A percentile compares a stretch with the other conserved stretches of the same genome.
phyloP scores from a whole-genome alignment of 2,329 filamentous ascomycete species.

The Pestalotiopsis fici region DNA sequence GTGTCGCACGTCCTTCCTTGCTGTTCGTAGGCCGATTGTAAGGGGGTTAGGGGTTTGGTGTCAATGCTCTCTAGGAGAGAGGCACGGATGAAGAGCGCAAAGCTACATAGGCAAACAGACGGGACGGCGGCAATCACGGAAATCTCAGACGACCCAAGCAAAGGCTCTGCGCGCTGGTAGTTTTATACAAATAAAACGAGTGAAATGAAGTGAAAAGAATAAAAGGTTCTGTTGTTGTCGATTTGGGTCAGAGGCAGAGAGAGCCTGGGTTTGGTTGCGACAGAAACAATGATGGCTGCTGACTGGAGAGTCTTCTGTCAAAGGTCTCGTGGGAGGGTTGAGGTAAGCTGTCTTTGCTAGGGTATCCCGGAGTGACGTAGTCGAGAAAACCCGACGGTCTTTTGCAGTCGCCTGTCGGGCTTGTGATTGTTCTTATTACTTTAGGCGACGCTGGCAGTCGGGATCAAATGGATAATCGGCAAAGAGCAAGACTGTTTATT shows the following conservation, averaged over 20 bases:
- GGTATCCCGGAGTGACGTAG: conserved; percentile 7
- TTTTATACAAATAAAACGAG: neutral
- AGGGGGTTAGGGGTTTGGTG: neutral
- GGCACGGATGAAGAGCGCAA: neutral
- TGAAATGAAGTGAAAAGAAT: neutral
- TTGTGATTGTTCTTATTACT: neutral
- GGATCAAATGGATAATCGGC: neutral
- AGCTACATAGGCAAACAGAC: neutral
- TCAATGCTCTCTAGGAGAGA: neutral
- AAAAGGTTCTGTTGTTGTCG: neutral
- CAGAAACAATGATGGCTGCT: neutral
- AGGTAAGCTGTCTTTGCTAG: neutral
- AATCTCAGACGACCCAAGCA: neutral
- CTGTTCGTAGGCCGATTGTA: neutral
- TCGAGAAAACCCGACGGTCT: conserved; percentile 3
- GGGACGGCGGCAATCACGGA: neutral
- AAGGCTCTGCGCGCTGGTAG: neutral
- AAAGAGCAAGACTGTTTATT: neutral
- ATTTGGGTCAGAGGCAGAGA: neutral
- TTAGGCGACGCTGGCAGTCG: neutral
- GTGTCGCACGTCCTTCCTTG: neutral
- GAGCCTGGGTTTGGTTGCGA: neutral
- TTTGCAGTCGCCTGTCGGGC: neutral
- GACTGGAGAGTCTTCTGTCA: neutral
- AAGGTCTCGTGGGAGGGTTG: neutral